Percentiles rank a stretch among this genome's conserved stretches.
Conservation (phyloP, 352 stramenopile genomes). For the Pelagophyceae sp. region DNA sequence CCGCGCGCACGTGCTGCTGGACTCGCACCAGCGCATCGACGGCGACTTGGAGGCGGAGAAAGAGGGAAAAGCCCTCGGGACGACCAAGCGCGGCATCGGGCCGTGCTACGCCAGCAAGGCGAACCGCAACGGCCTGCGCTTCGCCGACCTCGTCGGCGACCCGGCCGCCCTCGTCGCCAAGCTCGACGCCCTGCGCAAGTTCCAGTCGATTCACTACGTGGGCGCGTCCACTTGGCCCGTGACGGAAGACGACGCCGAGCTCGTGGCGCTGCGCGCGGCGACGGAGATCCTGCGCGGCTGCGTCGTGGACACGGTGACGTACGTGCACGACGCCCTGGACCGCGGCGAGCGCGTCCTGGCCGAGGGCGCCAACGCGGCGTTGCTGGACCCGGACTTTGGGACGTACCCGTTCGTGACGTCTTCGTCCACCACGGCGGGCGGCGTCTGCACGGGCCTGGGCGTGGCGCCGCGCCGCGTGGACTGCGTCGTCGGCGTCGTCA, state of each 20-base stretch:
- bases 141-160: slow-evolving; percentile 71
- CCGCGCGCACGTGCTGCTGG: slow-evolving; percentile 94
- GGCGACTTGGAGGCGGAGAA: slow-evolving; percentile 47
- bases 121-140: slow-evolving; percentile 88
- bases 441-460: slow-evolving; percentile 88
- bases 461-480: slow-evolving; percentile 80
- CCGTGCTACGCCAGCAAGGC: slow-evolving; percentile 97
- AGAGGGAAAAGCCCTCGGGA: slow-evolving; percentile 87
- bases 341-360: slow-evolving; percentile 92
- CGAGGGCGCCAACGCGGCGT: slow-evolving; percentile 96
- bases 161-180: not conserved
- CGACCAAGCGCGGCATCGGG: slow-evolving; percentile 97
- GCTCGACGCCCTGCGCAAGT: not conserved
- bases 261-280: slow-evolving; percentile 58
- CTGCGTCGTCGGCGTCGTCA: slow-evolving; percentile 95
- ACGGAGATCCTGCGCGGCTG: slow-evolving; percentile 57
- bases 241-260: slow-evolving; percentile 66
- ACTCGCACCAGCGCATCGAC: slow-evolving; percentile 92
- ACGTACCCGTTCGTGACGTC: slow-evolving; percentile 99
- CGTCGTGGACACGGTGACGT: slow-evolving; percentile 89
- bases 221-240: slow-evolving; percentile 43
- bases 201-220: slow-evolving; percentile 54
- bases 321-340: slow-evolving; percentile 89
- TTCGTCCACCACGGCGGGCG: slow-evolving; percentile 92
- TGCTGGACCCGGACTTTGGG: slow-evolving; percentile 99